Evolutionary conservation across 805 yeast genomes (phyloP).

Genomic region (Candida boidinii): DNA sequence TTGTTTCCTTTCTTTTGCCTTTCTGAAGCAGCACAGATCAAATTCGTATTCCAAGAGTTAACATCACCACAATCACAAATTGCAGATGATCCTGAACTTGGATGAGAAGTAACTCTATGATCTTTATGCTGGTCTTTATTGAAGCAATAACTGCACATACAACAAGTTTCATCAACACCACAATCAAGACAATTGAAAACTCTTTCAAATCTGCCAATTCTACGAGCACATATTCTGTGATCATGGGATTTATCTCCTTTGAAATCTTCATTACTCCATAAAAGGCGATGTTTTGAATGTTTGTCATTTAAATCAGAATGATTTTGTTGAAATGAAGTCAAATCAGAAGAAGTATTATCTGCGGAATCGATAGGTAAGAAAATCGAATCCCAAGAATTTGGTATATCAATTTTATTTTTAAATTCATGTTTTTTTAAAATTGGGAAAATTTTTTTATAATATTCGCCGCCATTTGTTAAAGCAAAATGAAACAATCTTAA

Average conservation of each 20-base stretch:
- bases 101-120: constrained; percentile 52
- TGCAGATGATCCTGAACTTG: constrained; percentile 40
- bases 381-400: too few relatives aligned
- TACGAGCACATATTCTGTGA: constrained; percentile 63
- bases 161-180: constrained; percentile 73
- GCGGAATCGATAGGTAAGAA: too few relatives aligned
- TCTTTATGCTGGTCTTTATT: constrained; percentile 58
- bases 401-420: too few relatives aligned
- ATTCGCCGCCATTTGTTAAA: too few relatives aligned
- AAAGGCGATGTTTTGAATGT: too few relatives aligned
- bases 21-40: constrained; percentile 40
- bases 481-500: too few relatives aligned
- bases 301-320: too few relatives aligned
- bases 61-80: constrained; percentile 71
- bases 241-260: constrained; percentile 30
- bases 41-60: constrained; percentile 46
- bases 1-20: constrained; percentile 5
- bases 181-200: constrained; percentile 71
- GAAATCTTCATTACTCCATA: too few relatives aligned
- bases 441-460: too few relatives aligned
- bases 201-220: constrained; percentile 52
- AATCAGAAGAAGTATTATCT: too few relatives aligned
- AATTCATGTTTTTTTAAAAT: too few relatives aligned
- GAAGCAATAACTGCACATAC: constrained; percentile 66
- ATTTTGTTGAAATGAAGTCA: too few relatives aligned